A percentile compares a stretch with the other conserved stretches of the same genome.
Evolutionary conservation across 768 basidiomycete species (phyloP).

Genomic region (Suillus occidentalis): DNA sequence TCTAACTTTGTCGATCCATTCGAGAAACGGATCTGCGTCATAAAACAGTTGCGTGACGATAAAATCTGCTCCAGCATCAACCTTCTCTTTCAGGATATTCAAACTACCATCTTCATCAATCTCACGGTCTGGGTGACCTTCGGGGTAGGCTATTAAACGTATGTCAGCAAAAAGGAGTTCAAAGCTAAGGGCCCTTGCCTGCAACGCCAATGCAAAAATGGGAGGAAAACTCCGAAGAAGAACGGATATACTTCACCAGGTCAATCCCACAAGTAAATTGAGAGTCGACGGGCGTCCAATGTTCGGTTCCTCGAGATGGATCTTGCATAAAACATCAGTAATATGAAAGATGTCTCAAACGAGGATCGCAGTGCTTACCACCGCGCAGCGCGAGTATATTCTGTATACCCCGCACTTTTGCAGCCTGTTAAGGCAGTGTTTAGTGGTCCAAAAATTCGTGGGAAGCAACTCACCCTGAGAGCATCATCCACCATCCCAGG

Average conservation of each 20-base stretch:
- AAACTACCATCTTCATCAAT: conserved; percentile 64
- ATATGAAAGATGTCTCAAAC: neutral
- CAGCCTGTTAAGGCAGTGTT: conserved; percentile 47
- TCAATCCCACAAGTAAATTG: conserved; percentile 84
- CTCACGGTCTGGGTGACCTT: conserved; percentile 72
- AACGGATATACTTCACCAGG: conserved; percentile 88
- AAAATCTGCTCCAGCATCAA: conserved; percentile 94
- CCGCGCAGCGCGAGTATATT: conserved; percentile 93
- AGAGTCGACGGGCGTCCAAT: conserved; percentile 85
- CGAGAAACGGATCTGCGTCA: conserved; percentile 83
- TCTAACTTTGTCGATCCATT: conserved; percentile 75
- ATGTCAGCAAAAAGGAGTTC: neutral
- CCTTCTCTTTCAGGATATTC: conserved; percentile 75
- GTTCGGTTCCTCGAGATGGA: conserved; percentile 90
- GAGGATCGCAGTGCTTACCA: conserved; percentile 46
- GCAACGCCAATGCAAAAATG: conserved; percentile 95
- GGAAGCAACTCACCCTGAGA: conserved; percentile 58
- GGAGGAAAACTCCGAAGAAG: conserved; percentile 71
- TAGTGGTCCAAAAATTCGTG: conserved; percentile 6
- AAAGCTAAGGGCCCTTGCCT: conserved; percentile 43
- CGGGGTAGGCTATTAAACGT: conserved; percentile 72
- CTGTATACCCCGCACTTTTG: conserved; percentile 78
- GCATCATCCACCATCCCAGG: conserved; percentile 83
- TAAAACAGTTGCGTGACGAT: conserved; percentile 97
- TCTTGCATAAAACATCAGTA: conserved; percentile 47